Percentiles rank a stretch among this genome's conserved stretches.
phyloP scores from a whole-genome alignment of 1,284 basidiomycete species.

The Boletus sp. region DNA sequence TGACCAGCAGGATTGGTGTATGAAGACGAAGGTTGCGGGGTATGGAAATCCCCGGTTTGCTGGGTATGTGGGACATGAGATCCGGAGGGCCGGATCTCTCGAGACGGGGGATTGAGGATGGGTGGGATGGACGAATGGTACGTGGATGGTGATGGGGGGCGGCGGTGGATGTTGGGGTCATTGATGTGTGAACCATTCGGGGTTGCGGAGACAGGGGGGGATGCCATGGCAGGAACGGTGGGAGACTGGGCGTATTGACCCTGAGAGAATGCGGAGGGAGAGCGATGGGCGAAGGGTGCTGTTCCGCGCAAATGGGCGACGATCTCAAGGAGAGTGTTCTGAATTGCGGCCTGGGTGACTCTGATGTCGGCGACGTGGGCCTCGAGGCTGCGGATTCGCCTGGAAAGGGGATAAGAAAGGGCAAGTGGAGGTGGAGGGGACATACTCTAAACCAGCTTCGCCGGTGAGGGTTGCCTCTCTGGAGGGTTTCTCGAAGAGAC shows the following conservation, averaged over 20 bases:
- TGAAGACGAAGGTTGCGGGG: slow-evolving; percentile 30
- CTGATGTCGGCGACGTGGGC: slow-evolving; percentile 76
- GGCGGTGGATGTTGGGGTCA: slow-evolving; percentile 24
- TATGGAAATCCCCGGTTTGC: slow-evolving; percentile 25
- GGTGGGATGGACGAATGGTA: slow-evolving; percentile 28
- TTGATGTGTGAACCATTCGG: slow-evolving; percentile 30
- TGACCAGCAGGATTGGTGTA: slow-evolving; percentile 21
- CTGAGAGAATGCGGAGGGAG: slow-evolving; percentile 57
- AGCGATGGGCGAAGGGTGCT: slow-evolving; percentile 45
- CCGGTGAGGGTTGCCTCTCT: slow-evolving; percentile 80
- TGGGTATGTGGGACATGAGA: slow-evolving; percentile 21
- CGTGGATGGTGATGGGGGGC: slow-evolving; percentile 27
- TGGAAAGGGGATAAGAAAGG: slow-evolving; percentile 33
- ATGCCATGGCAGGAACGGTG: slow-evolving; percentile 49
- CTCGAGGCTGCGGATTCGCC: slow-evolving; percentile 84
- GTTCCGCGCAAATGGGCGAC: slow-evolving; percentile 61
- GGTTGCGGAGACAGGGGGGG: slow-evolving; percentile 57
- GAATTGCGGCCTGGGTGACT: slow-evolving; percentile 64
- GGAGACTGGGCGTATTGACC: slow-evolving; percentile 58
- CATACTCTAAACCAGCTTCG: slow-evolving; percentile 84
- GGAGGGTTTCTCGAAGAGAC: slow-evolving; percentile 86
- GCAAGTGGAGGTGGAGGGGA: slow-evolving; percentile 19
- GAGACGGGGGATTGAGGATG: slow-evolving; percentile 24
- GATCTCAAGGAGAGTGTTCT: slow-evolving; percentile 74
- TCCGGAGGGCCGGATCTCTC: slow-evolving; percentile 25